Evolutionary conservation across 345 rosid species (phyloP), one percentile per base, ranked within the genome.

Genomic region (Arabidopsis arenosa): DNA sequence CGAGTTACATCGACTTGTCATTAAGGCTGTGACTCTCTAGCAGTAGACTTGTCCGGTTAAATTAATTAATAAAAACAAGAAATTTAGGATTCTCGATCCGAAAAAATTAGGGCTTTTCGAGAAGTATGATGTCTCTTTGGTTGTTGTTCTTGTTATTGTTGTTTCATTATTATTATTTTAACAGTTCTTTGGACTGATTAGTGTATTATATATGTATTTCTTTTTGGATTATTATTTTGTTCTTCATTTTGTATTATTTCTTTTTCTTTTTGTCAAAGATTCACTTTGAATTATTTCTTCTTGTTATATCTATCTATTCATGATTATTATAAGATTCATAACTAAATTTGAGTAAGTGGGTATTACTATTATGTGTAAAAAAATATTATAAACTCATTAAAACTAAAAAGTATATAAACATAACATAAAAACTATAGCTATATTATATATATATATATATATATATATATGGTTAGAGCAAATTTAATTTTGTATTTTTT

Each of bases 1-100:
- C 62, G 21, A 48, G 61, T 48, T 3, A 7, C 72, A 53, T 77
- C 33, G 80, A 77, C 66, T 64, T 77, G 72, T 55, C 76, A 51
- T 56, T 77, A 48, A 77, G 66, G 62, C 55, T 77, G 0, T 56
- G 54, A 63, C 10, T 51, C 41, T 54, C 39, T 30, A 3, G 5
- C 28, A 5, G 4, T 17, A 57, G 21, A n/a, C 4, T 4, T 58
- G n/a, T 36, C 7, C 44, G 44, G 23, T 8, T 14, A 2, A 57
- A n/a, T n/a, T 57, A 57, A n/a, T 8, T 33, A 33, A 57, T 33
- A 33, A 17, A 59, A 12, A 49, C n/a, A 72, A 37, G 1, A 6
- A 28, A 49, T 39, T 21, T 21, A 61, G 26, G 64, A 74, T 44
- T 44, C 5, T 54, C 4, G 9, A 5, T 51, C 0, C 9, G 58